These are phyloP conservation scores for Aspergillus bombycis DNA, from an alignment of 2,329 filamentous ascomycete species.

Conservation along the genomic window DNA sequence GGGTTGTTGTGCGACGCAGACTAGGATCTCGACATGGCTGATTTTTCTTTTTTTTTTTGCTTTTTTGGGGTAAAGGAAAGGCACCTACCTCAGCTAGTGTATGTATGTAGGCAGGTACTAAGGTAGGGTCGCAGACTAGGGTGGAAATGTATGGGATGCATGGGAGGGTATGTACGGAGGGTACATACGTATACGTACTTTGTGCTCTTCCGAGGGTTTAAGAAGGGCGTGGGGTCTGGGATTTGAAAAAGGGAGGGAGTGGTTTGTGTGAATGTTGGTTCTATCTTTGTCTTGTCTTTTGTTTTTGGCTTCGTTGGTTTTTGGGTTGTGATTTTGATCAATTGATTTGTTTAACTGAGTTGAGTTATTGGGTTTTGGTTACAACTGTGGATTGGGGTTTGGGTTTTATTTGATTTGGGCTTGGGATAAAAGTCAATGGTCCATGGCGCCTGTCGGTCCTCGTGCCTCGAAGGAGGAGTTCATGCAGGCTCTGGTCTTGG, in stretches of 20 bases:
- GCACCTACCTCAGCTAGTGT: not conserved
- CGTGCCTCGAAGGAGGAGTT: conserved; percentile 52
- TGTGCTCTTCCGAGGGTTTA: not conserved
- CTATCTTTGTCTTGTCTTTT: not conserved
- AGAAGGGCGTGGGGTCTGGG: not conserved
- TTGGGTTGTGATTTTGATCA: not conserved
- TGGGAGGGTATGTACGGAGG: not conserved
- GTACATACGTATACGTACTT: not conserved
- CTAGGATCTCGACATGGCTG: not conserved
- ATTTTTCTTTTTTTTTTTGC: not conserved
- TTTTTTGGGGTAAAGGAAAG: not conserved
- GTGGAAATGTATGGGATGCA: not conserved
- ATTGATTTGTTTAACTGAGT: not conserved
- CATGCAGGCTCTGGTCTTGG: conserved; percentile 48
- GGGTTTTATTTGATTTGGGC: too few relatives aligned
- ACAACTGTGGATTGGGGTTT: not conserved
- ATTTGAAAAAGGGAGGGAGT: too few relatives aligned
- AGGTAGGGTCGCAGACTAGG: not conserved
- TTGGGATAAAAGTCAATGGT: not conserved
- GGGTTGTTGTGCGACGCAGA: not conserved
- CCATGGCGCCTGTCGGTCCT: conserved; percentile 43
- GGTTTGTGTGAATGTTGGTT: not conserved
- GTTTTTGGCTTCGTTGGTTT: not conserved
- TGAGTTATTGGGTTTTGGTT: not conserved
- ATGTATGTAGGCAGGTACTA: not conserved